Evolutionary conservation across 129 eudicot genomes (phyloP).

Genomic region (Saposhnikovia divaricata): DNA sequence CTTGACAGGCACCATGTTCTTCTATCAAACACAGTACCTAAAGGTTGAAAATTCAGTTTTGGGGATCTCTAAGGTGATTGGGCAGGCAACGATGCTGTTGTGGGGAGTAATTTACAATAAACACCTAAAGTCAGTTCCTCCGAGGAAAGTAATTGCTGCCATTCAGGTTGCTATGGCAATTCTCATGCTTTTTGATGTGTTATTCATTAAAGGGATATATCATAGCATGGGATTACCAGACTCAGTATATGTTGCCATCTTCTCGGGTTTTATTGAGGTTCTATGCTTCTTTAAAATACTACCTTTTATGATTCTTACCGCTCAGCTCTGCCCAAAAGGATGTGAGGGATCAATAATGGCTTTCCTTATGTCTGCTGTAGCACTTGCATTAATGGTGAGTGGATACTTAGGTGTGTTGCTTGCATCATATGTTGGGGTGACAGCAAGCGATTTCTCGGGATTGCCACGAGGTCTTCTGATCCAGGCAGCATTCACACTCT

Average conservation of each 20-base stretch:
- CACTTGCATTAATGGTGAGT: slow-evolving; percentile 66
- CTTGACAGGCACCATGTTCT: slow-evolving; percentile 82
- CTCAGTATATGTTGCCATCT: slow-evolving; percentile 44
- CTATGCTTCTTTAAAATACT: slow-evolving; percentile 57
- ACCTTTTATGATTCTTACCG: slow-evolving; percentile 67
- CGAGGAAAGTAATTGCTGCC: slow-evolving; percentile 49
- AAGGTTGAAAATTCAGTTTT: slow-evolving; percentile 59
- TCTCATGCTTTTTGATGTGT: slow-evolving; percentile 63
- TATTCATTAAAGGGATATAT: slow-evolving; percentile 72
- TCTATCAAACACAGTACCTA: slow-evolving; percentile 66
- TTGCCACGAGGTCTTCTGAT: slow-evolving; percentile 43
- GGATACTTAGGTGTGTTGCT: slow-evolving; percentile 89
- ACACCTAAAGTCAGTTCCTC: slow-evolving; percentile 47
- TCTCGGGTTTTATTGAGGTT: slow-evolving; percentile 72
- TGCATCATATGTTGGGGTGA: slow-evolving; percentile 45
- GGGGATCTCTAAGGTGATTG: slow-evolving; percentile 85
- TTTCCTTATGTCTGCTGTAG: slow-evolving; percentile 67
- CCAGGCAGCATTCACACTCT: slow-evolving; percentile 56
- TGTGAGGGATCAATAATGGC: slow-evolving; percentile 97
- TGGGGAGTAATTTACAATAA: slow-evolving; percentile 71
- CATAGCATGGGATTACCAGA: slow-evolving; percentile 54
- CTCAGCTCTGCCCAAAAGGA: slow-evolving; percentile 79
- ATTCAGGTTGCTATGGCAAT: slow-evolving; percentile 59
- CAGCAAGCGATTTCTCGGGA: slow-evolving; percentile 66
- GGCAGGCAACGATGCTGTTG: slow-evolving; percentile 72